These are phyloP conservation scores for Pseudocercospora ulei DNA, from an alignment of 2,329 filamentous ascomycete species.

Conservation along the genomic window DNA sequence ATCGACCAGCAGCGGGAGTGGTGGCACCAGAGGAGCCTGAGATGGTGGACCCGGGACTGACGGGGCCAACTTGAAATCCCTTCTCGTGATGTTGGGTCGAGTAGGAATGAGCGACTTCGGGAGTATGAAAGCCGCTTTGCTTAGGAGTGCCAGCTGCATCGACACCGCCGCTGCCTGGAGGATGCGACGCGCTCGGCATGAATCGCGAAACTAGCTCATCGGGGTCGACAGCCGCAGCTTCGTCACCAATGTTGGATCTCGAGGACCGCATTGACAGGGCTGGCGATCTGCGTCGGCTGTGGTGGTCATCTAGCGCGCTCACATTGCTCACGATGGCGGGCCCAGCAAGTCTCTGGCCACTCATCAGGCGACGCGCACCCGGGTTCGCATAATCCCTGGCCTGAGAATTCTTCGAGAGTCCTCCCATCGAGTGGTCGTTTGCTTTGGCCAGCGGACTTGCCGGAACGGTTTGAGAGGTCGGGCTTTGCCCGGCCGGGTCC, in stretches of 20 bases:
- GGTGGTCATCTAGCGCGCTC: constrained; percentile 28
- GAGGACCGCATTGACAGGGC: constrained; percentile 27
- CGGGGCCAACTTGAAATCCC: constrained; percentile 22
- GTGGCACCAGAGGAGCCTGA: constrained; percentile 28
- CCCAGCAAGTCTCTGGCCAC: constrained; percentile 24
- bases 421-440: constrained; percentile 15
- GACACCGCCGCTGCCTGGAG: constrained; percentile 26
- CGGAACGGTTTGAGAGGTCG: background rate
- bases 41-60: constrained; percentile 28
- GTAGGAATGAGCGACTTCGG: constrained; percentile 24
- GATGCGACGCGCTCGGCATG: constrained; percentile 29
- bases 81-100: constrained; percentile 13
- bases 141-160: constrained; percentile 29
- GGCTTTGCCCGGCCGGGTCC: background rate
- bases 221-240: constrained; percentile 18
- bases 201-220: constrained; percentile 32
- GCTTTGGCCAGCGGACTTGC: constrained; percentile 22
- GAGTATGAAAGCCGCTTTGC: constrained; percentile 26
- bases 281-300: constrained; percentile 28
- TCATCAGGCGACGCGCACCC: constrained; percentile 24
- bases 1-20: constrained; percentile 30
- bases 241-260: constrained; percentile 21
- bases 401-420: constrained; percentile 3
- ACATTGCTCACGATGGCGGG: constrained; percentile 31
- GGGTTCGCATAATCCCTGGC: constrained; percentile 25